These are phyloP conservation scores for Penicillium soppii DNA, from an alignment of 495 filamentous ascomycete genomes.

Conservation along the genomic window DNA sequence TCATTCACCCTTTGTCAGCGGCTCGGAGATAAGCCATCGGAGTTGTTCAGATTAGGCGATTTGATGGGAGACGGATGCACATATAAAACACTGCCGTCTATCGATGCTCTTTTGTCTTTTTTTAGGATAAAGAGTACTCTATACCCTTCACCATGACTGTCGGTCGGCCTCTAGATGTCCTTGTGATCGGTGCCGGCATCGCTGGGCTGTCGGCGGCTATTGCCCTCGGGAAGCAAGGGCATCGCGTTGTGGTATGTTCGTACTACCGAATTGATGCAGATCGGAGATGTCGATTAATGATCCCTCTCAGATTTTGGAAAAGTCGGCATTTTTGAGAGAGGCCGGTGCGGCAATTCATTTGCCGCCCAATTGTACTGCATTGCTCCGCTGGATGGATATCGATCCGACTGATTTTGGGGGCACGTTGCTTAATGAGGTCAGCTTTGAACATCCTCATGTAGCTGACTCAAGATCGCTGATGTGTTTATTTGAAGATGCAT, in stretches of 20 bases:
- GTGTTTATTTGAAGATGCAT: slow-evolving; percentile 19
- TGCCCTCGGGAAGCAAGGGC: slow-evolving; percentile 30
- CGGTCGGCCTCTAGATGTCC: slow-evolving; percentile 15
- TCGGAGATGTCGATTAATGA: neutral
- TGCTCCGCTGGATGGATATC: slow-evolving; percentile 49
- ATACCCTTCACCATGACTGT: neutral
- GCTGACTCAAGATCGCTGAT: too few species aligned
- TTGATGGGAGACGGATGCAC: neutral
- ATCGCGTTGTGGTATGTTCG: slow-evolving; percentile 29
- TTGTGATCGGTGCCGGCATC: slow-evolving; percentile 31
- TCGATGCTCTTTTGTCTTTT: too few species aligned
- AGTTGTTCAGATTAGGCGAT: neutral
- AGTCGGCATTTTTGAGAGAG: slow-evolving; percentile 51
- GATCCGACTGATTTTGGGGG: slow-evolving; percentile 35
- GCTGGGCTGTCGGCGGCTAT: slow-evolving; percentile 32
- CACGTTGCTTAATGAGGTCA: slow-evolving; percentile 24
- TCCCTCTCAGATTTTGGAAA: slow-evolving; percentile 45
- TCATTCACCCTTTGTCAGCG: neutral
- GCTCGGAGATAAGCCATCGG: slow-evolving; percentile 1
- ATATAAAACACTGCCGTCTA: neutral
- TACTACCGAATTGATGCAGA: neutral
- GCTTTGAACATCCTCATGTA: too few species aligned
- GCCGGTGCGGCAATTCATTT: slow-evolving; percentile 55
- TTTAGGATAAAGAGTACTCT: too few species aligned
- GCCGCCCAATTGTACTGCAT: slow-evolving; percentile 47